phyloP scores from a whole-genome alignment of 805 yeast genomes.

The Zygoascus tannicola region DNA sequence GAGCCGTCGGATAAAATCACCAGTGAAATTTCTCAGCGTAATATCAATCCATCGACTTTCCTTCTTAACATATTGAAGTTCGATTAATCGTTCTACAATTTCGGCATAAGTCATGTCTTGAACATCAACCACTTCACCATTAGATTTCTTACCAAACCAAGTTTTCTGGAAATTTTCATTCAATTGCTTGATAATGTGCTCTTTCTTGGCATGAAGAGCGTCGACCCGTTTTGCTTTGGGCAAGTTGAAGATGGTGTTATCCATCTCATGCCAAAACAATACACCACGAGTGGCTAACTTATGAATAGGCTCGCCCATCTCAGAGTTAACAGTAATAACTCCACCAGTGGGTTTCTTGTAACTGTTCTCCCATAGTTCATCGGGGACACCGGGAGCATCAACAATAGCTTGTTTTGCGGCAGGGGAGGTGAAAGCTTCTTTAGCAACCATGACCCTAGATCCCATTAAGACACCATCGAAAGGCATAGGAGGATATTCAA shows the following conservation, averaged over 20 bases:
- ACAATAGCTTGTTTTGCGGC: conserved; percentile 92
- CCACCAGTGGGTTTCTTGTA: conserved; percentile 97
- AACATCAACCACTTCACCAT: conserved; percentile 74
- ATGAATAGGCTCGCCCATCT: conserved; percentile 99
- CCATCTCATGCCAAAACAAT: conserved; percentile 93
- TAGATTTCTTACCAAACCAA: conserved; percentile 81
- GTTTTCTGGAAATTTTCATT: conserved; percentile 96
- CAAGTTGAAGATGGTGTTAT: conserved; percentile 80
- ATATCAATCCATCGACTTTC: conserved; percentile 82
- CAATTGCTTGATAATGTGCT: conserved; percentile 72
- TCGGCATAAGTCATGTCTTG: conserved; percentile 94
- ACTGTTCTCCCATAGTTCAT: conserved; percentile 84
- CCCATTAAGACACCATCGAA: conserved; percentile 96
- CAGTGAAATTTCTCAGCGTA: conserved; percentile 77
- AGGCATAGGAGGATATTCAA: conserved; percentile 96
- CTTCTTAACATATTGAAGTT: conserved; percentile 73
- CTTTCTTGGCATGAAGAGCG: conserved; percentile 73
- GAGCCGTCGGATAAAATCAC: conserved; percentile 80
- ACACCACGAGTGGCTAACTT: conserved; percentile 98
- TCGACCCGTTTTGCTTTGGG: conserved; percentile 80
- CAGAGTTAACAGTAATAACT: conserved; percentile 89
- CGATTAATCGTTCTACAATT: conserved; percentile 79
- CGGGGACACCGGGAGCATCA: conserved; percentile 82
- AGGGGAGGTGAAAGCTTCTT: conserved; percentile 89
- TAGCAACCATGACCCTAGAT: conserved; percentile 94